phyloP scores from a whole-genome alignment of 2,329 filamentous ascomycete genomes.

The Biscogniauxia mediterranea region DNA sequence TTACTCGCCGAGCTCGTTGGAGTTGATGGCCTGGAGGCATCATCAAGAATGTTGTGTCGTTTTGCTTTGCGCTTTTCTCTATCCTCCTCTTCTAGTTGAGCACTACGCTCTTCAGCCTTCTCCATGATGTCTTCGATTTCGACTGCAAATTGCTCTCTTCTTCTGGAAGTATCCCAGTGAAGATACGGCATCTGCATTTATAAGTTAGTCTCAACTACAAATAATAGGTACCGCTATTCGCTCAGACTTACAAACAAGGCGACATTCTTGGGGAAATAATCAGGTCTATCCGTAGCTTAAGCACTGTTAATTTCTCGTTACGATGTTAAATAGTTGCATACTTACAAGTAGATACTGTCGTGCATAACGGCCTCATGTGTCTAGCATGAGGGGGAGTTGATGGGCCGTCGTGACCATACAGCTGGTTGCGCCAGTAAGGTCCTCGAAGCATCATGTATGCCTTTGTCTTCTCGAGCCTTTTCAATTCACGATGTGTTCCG shows the following conservation, averaged over 20 bases:
- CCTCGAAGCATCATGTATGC: conserved; percentile 30
- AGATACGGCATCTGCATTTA: conserved; percentile 38
- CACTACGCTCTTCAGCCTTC: background rate
- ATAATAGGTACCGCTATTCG: background rate
- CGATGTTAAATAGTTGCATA: background rate
- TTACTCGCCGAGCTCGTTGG: too few species aligned
- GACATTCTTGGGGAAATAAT: conserved; percentile 17
- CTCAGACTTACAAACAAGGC: conserved; percentile 24
- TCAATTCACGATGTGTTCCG: conserved; percentile 5
- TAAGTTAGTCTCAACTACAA: background rate
- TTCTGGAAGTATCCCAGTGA: conserved; percentile 41
- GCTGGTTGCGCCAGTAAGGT: conserved; percentile 36
- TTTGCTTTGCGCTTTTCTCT: background rate
- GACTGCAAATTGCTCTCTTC: conserved; percentile 26
- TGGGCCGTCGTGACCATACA: conserved; percentile 31
- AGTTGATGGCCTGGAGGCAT: background rate
- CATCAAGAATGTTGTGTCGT: background rate
- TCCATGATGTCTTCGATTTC: conserved; percentile 25
- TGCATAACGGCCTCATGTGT: conserved; percentile 37
- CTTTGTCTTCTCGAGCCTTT: conserved; percentile 8
- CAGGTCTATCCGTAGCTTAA: conserved; percentile 6
- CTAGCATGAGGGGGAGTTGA: conserved; percentile 31
- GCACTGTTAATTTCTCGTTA: conserved; percentile 1
- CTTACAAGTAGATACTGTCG: conserved; percentile 31
- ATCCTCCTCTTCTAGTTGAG: conserved; percentile 2